Evolutionary conservation across 768 basidiomycete species (phyloP).

Genomic region (Trametes cingulata): DNA sequence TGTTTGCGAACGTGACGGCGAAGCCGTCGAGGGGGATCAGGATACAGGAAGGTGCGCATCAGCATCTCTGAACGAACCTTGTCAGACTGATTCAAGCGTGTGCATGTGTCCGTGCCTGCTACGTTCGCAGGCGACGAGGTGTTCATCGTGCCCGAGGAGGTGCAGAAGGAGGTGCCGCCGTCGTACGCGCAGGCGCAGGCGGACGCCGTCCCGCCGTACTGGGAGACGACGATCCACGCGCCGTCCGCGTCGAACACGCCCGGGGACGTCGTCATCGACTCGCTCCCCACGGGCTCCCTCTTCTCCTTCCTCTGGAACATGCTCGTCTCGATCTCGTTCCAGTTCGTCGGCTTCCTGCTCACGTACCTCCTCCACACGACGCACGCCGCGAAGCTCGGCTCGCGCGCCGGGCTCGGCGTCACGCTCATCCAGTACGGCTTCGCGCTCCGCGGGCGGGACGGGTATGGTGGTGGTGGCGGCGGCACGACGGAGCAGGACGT

Average conservation of each 20-base stretch:
- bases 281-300: constrained; percentile 76
- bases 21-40: constrained; percentile 67
- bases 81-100: background rate
- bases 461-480: constrained; percentile 26
- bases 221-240: constrained; percentile 96
- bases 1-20: constrained; percentile 94
- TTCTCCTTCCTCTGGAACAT: constrained; percentile 93
- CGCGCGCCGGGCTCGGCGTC: constrained; percentile 92
- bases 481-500: constrained; percentile 14
- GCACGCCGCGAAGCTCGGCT: constrained; percentile 91
- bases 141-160: constrained; percentile 81
- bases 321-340: constrained; percentile 94
- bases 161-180: constrained; percentile 82
- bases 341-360: constrained; percentile 90
- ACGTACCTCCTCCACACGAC: constrained; percentile 94
- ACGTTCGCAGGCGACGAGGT: constrained; percentile 58
- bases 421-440: constrained; percentile 97
- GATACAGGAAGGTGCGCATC: constrained; percentile 57
- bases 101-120: background rate
- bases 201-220: constrained; percentile 97
- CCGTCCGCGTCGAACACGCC: constrained; percentile 64
- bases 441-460: constrained; percentile 57
- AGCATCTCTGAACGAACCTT: constrained; percentile 7
- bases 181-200: constrained; percentile 90
- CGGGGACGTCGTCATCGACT: constrained; percentile 89